A percentile compares a stretch with the other conserved stretches of the same genome.
Conservation (phyloP, 2,329 filamentous ascomycete species). For the Penicillium sumatraense region DNA sequence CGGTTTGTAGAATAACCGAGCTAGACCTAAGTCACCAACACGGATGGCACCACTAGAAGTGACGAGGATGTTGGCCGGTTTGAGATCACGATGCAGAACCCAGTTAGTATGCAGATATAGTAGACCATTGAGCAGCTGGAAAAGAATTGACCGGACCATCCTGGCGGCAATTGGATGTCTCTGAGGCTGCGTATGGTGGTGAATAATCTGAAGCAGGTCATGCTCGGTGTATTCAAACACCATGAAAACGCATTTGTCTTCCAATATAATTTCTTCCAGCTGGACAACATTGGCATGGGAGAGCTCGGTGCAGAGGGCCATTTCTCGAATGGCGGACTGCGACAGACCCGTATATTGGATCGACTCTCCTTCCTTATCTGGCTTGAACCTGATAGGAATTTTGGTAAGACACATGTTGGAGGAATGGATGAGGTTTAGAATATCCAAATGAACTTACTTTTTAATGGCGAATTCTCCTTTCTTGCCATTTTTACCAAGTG, state of each 20-base stretch:
- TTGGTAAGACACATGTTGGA: neutral
- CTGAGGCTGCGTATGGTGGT: constrained; percentile 90
- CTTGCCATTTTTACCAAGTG: constrained; percentile 73
- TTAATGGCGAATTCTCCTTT: constrained; percentile 95
- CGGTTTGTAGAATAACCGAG: constrained; percentile 91
- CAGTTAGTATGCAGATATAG: constrained; percentile 95
- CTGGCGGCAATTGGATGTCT: constrained; percentile 84
- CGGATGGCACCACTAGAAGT: constrained; percentile 88
- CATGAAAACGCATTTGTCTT: constrained; percentile 99
- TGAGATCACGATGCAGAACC: constrained; percentile 95
- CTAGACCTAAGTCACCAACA: constrained; percentile 91
- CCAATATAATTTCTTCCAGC: constrained; percentile 91
- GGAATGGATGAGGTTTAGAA: neutral
- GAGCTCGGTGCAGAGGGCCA: constrained; percentile 94
- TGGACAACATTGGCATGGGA: constrained; percentile 87
- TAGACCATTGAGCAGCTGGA: constrained; percentile 91
- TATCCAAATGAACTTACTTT: constrained; percentile 64
- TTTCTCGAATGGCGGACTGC: constrained; percentile 94
- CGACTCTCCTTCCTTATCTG: constrained; percentile 95
- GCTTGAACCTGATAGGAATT: constrained; percentile 70
- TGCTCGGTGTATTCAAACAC: constrained; percentile 99
- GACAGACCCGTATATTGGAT: constrained; percentile 97
- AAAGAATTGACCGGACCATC: constrained; percentile 92
- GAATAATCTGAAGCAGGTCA: constrained; percentile 95
- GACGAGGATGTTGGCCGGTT: constrained; percentile 98